Evolutionary conservation across 2,329 filamentous ascomycete species (phyloP), one percentile per base, ranked within the genome.

Genomic region (Ceratocystis alfenasii): DNA sequence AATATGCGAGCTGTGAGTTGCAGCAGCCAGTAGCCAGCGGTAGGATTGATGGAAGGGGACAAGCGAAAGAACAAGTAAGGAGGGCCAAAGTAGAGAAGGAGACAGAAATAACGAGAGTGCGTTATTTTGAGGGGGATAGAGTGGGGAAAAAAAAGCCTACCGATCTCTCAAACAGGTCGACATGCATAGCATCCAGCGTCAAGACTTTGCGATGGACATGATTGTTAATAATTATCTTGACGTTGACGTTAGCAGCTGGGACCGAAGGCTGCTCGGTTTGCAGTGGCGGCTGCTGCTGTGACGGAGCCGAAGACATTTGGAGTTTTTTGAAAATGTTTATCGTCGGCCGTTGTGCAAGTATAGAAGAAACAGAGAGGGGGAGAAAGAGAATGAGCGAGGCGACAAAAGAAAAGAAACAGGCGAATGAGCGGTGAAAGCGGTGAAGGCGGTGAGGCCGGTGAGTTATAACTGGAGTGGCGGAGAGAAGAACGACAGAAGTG

Each of bases 161-260:
- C 84, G 93, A 95, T 72, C 85, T 80, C 71, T 92, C 90, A 48
- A 99, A 83, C 60, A 85, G 81, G 69, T 79, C 80, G 62, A 88
- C 84, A 69, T 84, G 85, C 55, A 65, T 65, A 7, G 57, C 53
- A 22, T 41, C 46, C 22, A 65, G 36, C 15, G 53, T 8, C n/a
- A 65, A n/a, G 15, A 28, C 57, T 10, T 45, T 46, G 6, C 63
- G 63, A 28, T 65, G 60, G 17, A 30, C 53, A 22, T 17, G 28
- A 17, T 25, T 17, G 17, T 61, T 44, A 20, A 65, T 5, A 12
- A 20, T 20, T 22, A 65, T 45, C 44, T 65, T 65, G 63, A 65
- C 41, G 41, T 30, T 60, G 44, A 65, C 22, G 41, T 45, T 36
- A 41, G 28, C n/a, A 33, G 50, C 36, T 15, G 36, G 36, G 15